Base-by-base conservation (phyloP, 108 stramenopile species). In the Pseudonitzschia pungens region DNA sequence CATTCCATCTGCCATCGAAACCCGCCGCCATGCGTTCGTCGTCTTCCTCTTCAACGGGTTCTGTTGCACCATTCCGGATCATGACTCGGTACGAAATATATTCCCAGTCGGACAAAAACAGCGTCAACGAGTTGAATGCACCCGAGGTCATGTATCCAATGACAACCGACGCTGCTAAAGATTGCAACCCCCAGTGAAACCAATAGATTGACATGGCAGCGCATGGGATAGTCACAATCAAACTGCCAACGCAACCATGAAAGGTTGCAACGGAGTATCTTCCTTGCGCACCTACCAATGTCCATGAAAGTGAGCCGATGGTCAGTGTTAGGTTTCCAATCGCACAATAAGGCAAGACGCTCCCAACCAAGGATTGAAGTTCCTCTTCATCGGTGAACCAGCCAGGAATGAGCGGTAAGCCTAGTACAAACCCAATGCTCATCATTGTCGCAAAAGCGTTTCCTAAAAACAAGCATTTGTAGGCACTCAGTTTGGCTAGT, bases 301-400 rank as follows among this genome's bases (percentile, higher is more conserved):
- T 75, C 83, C 83, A 81, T 11, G 73, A 29, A 65, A 81, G 63
- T 7, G 70, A 59, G 18, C 76, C 76, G 18, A 77, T 42, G 10
- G 69, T 65, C 53, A 77, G 48, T 24, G 83, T 72, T 28, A 84
- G 31, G 60, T 84, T 84, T 63, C 86, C 86, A 31, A 87, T 59
- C 5, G 79, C 83, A 29, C 83, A 65, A 52, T 83, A 67, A 33
- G 86, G 86, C 31, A 87, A 75, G 26, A 87, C 52, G 21, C 69
- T 71, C n/a, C 41, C 42, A 56, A 87, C 48, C 77, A 84, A 63
- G 8, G 24, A 22, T 60, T 87, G 79, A 28, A 87, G 71, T 21
- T 81, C 82, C 29, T 53, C n/a, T 51, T 87, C 86, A 42, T 33
- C 58, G 8, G 86, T 82, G 36, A 87, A 55, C 60, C 36, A 40